Base-by-base conservation (phyloP, 345 rosid genomes). In the Eucalyptus erythrocorys region DNA sequence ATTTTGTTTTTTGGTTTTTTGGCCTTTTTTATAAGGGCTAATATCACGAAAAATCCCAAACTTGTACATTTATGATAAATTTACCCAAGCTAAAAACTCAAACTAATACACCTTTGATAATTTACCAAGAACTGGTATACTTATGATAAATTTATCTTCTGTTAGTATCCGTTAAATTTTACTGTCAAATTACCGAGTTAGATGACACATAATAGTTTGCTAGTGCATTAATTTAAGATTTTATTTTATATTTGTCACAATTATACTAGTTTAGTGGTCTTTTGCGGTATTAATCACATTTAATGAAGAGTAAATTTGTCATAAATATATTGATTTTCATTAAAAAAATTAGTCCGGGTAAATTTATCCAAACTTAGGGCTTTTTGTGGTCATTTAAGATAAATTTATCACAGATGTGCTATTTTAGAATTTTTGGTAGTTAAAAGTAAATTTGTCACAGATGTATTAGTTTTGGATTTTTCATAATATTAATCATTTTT, bases 1-100 rank as follows among this genome's bases (percentile, higher is more conserved):
- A 13, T 30, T 13, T 64, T 11, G 1, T 13, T 7, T 30, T 5
- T 3, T 0, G 1, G 1, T 64, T 14, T n/a, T 4, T 7, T 26
- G 7, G 19, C 2, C 40, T 2, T n/a, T 64, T 64, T 55, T 55
- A 9, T 10, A 51, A 51, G 10, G 57, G 57, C 9, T 10, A 51
- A 51, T 51, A 51, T 51, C 5, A 51, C 57, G 0, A 19, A 51
- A 51, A 51, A 51, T 51, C 2, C 3, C 9, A 51, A 51, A 51
- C 1, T 0, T 0, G 1, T 51, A 21, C 0, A 21, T 51, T 8
- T 51, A 0, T 51, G 1, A 51, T 21, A 51, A 51, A 21, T 51
- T 51, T 51, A 51, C 5, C 4, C 4, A 0, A 51, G 1, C 26
- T 51, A 51, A 51, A 51, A 51, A 51, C 10, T 51, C 57, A 21